These are phyloP conservation scores for Rhodamnia rubescens DNA, from an alignment of 345 rosid genomes.

Conservation along the genomic window DNA sequence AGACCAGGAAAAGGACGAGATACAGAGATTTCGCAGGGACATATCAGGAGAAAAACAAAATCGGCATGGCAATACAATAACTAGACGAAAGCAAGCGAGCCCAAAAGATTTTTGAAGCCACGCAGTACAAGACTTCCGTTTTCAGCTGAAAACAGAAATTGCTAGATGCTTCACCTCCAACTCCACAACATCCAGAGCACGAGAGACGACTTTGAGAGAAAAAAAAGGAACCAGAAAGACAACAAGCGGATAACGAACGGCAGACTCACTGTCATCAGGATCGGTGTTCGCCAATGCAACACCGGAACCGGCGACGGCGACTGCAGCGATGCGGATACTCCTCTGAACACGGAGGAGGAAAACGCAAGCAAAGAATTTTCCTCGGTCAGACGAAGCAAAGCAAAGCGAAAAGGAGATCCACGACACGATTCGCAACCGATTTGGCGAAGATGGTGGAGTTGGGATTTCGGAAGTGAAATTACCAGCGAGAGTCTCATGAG, in stretches of 20 bases:
- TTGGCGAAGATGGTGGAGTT: not conserved
- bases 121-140: not conserved
- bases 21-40: not conserved
- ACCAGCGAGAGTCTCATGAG: not conserved
- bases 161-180: not conserved
- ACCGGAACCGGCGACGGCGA: slow-evolving; percentile 35
- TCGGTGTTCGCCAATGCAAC: slow-evolving; percentile 12
- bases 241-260: not conserved
- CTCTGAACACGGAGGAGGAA: slow-evolving; percentile 16
- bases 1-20: not conserved
- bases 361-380: not conserved
- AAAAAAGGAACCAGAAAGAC: not conserved
- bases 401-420: not conserved
- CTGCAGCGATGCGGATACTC: slow-evolving; percentile 27
- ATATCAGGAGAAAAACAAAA: not conserved
- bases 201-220: not conserved
- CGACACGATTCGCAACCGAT: not conserved
- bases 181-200: not conserved
- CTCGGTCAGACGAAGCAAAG: not conserved
- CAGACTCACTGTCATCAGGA: slow-evolving; percentile 25
- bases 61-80: not conserved
- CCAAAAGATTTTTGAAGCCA: not conserved
- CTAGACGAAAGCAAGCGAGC: not conserved
- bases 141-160: not conserved
- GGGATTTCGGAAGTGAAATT: not conserved